phyloP scores from a whole-genome alignment of 495 filamentous ascomycete genomes.

The Aspergillus taichungensis region DNA sequence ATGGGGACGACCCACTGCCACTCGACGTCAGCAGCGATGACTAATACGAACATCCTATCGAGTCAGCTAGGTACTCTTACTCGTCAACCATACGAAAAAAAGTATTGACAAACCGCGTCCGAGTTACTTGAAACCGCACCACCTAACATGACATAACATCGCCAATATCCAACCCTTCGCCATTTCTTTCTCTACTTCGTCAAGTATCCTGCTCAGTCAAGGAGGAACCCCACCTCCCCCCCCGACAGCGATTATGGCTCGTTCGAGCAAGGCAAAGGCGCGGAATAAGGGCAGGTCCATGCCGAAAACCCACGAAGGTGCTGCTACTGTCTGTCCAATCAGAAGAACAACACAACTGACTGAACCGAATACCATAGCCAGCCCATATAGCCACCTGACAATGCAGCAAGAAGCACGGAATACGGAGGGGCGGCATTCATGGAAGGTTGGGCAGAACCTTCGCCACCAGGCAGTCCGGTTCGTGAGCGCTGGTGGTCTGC shows the following conservation, averaged over 20 bases:
- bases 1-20: too few relatives aligned
- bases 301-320: not conserved
- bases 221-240: too few relatives aligned
- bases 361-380: not conserved
- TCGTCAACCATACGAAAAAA: too few relatives aligned
- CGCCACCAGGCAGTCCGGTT: conserved; percentile 59
- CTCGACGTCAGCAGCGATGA: too few relatives aligned
- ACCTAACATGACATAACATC: too few relatives aligned
- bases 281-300: not conserved
- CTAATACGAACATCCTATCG: too few relatives aligned
- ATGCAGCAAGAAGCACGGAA: conserved; percentile 72
- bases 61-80: too few relatives aligned
- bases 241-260: conserved; percentile 3
- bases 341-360: not conserved
- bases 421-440: conserved; percentile 51
- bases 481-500: conserved; percentile 58
- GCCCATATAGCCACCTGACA: conserved; percentile 35
- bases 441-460: conserved; percentile 25
- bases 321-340: not conserved
- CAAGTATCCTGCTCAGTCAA: not conserved
- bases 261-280: conserved; percentile 6
- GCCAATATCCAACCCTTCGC: too few relatives aligned
- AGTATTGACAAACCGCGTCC: too few relatives aligned
- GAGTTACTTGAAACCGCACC: too few relatives aligned
- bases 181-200: not conserved